Conservation (phyloP, 2,329 filamentous ascomycete genomes). For the Fusarium continuum region DNA sequence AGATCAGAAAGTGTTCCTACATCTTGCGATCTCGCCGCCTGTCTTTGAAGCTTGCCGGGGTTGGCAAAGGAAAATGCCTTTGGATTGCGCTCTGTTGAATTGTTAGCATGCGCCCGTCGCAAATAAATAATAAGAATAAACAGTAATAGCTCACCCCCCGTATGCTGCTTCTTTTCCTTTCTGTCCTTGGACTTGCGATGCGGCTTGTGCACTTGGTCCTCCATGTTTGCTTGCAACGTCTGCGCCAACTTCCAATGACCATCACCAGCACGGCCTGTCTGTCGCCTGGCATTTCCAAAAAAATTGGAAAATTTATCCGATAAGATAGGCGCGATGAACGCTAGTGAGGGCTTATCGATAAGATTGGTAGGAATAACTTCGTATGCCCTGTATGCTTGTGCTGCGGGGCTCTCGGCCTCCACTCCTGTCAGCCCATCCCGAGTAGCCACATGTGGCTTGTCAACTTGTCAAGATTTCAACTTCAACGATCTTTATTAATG, state of each 20-base stretch:
- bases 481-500: not conserved
- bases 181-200: conserved; percentile 91
- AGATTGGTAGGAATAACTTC: no score
- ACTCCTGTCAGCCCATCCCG: no score
- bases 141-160: conserved; percentile 10
- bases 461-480: not conserved
- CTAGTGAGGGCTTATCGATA: conserved; percentile 33
- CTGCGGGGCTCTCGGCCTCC: not conserved
- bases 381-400: no score
- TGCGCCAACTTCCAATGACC: conserved; percentile 37
- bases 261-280: conserved; percentile 30
- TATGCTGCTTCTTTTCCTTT: conserved; percentile 67
- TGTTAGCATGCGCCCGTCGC: conserved; percentile 36
- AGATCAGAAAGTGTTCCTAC: conserved; percentile 53
- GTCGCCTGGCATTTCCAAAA: conserved; percentile 32
- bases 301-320: conserved; percentile 45
- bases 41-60: conserved; percentile 80
- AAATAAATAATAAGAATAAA: not conserved
- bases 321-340: conserved; percentile 11
- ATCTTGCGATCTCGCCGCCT: conserved; percentile 77
- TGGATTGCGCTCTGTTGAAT: conserved; percentile 73
- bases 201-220: conserved; percentile 83
- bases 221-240: conserved; percentile 65
- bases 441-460: conserved; percentile 23
- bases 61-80: conserved; percentile 90